Base-by-base conservation (phyloP, 805 yeast species). In the Saccharomycopsis sp. region DNA sequence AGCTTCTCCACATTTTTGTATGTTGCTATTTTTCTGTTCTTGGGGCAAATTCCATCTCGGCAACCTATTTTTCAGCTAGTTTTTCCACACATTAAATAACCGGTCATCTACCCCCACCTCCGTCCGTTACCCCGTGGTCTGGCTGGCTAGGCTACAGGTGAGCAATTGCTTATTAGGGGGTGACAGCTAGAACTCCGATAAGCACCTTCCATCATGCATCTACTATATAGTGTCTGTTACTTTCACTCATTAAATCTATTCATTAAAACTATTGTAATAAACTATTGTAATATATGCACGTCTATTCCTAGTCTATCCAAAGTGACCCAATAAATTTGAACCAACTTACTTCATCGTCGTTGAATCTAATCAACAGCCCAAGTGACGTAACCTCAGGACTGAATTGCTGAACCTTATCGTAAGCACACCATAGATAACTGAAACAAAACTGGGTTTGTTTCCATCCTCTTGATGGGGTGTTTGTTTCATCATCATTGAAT, bases 341-440 rank as follows among this genome's bases (percentile, higher is more conserved):
- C 49, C 49, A 44, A 12, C 22, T 44, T 44, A 44, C 12, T 17
- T 44, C 49, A 44, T 44, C 49, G 3, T 44, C 8, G 22, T 17
- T 19, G 22, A 44, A 44, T 44, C 12, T 17, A 7, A 19, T 44
- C 22, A 44, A 44, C 22, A 44, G 19, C 7, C 49, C 49, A 17
- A 19, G 19, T 17, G 49, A 8, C 19, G 49, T 44, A 7, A 7
- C 12, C 8, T n/a, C 19, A 44, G 49, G 49, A 44, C 12, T 44
- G 22, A 19, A 44, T 17, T 44, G 49, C 19, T 44, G 22, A 17
- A 82, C 74, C 20, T 70, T 68, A 57, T 81, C 80, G 64, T 80
- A 81, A 0, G 85, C 86, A 72, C 86, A 82, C 83, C 84, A 83
- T 20, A 78, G 64, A 64, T 79, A 82, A 20, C 74, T 71, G 20